Conservation (phyloP, 2,329 filamentous ascomycete species). For the Ilyonectria mors-panacis region DNA sequence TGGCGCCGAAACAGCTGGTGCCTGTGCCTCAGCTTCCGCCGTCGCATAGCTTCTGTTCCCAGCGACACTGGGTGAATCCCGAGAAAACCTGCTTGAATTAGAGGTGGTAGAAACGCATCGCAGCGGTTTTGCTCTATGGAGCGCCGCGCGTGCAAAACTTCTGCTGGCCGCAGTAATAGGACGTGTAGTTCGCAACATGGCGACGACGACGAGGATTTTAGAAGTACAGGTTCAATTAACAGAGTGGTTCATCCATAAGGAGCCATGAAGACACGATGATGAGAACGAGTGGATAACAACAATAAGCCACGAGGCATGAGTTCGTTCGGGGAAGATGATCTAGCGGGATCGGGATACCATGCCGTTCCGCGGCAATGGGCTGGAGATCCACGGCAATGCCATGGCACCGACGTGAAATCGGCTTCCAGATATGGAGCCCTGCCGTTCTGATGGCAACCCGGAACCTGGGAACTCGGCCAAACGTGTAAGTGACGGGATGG, state of each 20-base stretch:
- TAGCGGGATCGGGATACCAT: not conserved
- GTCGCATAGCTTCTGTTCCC: conserved; percentile 12
- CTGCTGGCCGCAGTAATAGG: not conserved
- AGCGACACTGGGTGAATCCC: not conserved
- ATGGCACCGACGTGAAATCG: not conserved
- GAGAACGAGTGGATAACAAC: not conserved
- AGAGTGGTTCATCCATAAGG: not conserved
- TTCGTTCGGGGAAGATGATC: not conserved
- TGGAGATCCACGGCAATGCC: conserved; percentile 21
- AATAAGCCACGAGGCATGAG: not conserved
- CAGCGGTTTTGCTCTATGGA: not conserved
- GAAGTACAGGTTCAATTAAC: not conserved
- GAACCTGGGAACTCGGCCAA: not conserved
- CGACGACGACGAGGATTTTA: not conserved
- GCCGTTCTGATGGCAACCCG: not conserved
- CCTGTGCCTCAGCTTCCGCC: conserved; percentile 10
- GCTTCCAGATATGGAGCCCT: not conserved
- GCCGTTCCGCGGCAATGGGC: conserved; percentile 7
- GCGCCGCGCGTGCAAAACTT: not conserved
- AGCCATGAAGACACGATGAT: not conserved
- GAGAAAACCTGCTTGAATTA: not conserved
- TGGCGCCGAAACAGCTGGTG: not conserved
- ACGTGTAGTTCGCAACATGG: conserved; percentile 20
- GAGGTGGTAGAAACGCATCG: not conserved
- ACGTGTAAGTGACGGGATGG: not conserved